Percentiles rank a stretch among this genome's conserved stretches.
These are phyloP conservation scores for Penicillium canariense DNA, from an alignment of 495 filamentous ascomycete genomes.

Conservation along the genomic window DNA sequence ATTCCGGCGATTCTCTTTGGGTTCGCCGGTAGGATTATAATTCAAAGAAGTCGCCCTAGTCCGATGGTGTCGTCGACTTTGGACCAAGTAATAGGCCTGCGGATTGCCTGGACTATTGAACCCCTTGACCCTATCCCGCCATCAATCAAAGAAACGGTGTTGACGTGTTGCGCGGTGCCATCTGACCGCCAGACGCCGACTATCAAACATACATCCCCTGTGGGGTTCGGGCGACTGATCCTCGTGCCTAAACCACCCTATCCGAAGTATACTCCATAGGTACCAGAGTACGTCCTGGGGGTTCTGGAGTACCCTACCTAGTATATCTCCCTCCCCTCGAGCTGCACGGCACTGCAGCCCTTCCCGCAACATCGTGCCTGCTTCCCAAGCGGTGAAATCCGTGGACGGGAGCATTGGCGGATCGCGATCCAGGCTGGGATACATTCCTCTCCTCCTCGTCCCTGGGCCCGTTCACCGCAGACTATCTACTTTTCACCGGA, in stretches of 20 bases:
- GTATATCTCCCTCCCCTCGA: neutral
- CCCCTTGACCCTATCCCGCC: neutral
- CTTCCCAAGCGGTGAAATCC: conserved; percentile 16
- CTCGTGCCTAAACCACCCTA: neutral
- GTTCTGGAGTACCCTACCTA: neutral
- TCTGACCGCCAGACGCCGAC: conserved; percentile 11
- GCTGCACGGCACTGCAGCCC: neutral
- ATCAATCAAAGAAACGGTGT: conserved; percentile 15
- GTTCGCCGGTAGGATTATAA: neutral
- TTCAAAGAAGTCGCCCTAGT: neutral
- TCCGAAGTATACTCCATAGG: neutral
- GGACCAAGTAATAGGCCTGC: no score
- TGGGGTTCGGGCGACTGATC: neutral
- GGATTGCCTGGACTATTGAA: neutral
- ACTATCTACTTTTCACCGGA: conserved; percentile 13
- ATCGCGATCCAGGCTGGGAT: conserved; percentile 7
- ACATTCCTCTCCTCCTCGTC: neutral
- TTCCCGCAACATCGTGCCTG: conserved; percentile 1
- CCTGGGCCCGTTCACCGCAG: conserved; percentile 1
- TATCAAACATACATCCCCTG: conserved; percentile 2
- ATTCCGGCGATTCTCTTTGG: neutral
- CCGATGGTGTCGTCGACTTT: neutral
- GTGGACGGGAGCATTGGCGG: conserved; percentile 9
- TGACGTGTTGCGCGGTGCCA: conserved; percentile 15
- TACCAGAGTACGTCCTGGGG: neutral